These are phyloP conservation scores for Mycena vitilis DNA, from an alignment of 768 basidiomycete species.

Conservation along the genomic window DNA sequence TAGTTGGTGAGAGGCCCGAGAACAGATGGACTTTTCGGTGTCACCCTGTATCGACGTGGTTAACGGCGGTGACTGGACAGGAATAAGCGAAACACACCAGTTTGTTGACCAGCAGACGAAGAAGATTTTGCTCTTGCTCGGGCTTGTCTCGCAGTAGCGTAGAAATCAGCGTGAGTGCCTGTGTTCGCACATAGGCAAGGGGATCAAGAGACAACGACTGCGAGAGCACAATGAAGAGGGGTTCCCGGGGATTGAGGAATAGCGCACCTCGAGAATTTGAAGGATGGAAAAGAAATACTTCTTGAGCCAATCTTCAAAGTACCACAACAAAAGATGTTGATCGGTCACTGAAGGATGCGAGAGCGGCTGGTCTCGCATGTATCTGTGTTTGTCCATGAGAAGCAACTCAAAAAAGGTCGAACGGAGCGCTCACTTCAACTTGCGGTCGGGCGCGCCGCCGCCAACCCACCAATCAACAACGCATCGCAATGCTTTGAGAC, in stretches of 20 bases:
- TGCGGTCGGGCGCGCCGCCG: conserved; percentile 88
- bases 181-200: conserved; percentile 88
- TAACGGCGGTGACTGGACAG: conserved; percentile 6
- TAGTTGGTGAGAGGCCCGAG: conserved; percentile 89
- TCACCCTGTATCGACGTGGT: conserved; percentile 72
- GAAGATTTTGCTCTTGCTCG: conserved; percentile 97
- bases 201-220: conserved; percentile 87
- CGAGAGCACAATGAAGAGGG: conserved; percentile 1
- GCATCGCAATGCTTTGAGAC: conserved; percentile 89
- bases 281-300: conserved; percentile 95
- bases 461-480: conserved; percentile 98
- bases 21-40: conserved; percentile 86
- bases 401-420: conserved; percentile 2
- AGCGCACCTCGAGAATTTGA: conserved; percentile 85
- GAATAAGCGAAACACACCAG: conserved; percentile 62
- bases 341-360: conserved; percentile 73
- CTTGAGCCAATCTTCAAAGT: conserved; percentile 98
- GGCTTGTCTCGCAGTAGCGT: conserved; percentile 89
- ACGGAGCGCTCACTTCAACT: conserved; percentile 74
- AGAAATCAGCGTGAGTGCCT: conserved; percentile 81
- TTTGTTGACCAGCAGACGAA: conserved; percentile 93
- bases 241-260: not conserved
- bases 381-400: conserved; percentile 58
- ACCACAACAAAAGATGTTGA: conserved; percentile 81
- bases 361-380: conserved; percentile 90